Evolutionary conservation across 2,329 filamentous ascomycete species (phyloP).

Genomic region (Colletotrichum somersetense): DNA sequence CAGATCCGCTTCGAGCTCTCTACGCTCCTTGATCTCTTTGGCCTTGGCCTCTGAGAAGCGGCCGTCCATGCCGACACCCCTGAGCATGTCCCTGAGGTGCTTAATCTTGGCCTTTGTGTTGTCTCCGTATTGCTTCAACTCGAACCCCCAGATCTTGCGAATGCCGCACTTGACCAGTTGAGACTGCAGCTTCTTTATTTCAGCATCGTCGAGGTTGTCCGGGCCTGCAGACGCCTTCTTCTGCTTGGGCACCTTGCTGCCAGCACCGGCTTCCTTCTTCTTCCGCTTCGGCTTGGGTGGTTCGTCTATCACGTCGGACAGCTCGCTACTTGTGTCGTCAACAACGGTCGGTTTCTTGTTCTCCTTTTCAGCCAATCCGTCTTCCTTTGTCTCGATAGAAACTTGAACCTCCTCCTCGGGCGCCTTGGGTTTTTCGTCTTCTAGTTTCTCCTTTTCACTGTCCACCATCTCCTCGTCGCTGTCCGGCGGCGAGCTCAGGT

Average conservation of each 20-base stretch:
- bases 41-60: slow-evolving; percentile 89
- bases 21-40: slow-evolving; percentile 85
- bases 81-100: slow-evolving; percentile 83
- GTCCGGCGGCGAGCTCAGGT: slow-evolving; percentile 21
- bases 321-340: slow-evolving; percentile 56
- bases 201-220: slow-evolving; percentile 78
- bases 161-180: slow-evolving; percentile 92
- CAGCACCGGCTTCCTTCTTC: slow-evolving; percentile 60
- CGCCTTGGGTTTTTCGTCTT: slow-evolving; percentile 42
- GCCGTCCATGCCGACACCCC: slow-evolving; percentile 87
- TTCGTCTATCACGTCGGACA: slow-evolving; percentile 85
- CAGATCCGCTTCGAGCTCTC: slow-evolving; percentile 87
- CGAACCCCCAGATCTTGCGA: slow-evolving; percentile 89
- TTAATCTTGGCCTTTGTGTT: slow-evolving; percentile 83
- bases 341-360: not conserved
- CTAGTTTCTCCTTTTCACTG: slow-evolving; percentile 34
- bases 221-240: slow-evolving; percentile 53
- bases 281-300: slow-evolving; percentile 69
- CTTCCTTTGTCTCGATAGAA: slow-evolving; percentile 12
- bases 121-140: slow-evolving; percentile 80
- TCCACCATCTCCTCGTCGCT: slow-evolving; percentile 45
- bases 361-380: slow-evolving; percentile 19
- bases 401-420: slow-evolving; percentile 17
- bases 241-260: slow-evolving; percentile 46
- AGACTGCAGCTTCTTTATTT: slow-evolving; percentile 89